Evolutionary conservation across 352 stramenopile genomes (phyloP).

Genomic region (Globisporangium iwayamae): DNA sequence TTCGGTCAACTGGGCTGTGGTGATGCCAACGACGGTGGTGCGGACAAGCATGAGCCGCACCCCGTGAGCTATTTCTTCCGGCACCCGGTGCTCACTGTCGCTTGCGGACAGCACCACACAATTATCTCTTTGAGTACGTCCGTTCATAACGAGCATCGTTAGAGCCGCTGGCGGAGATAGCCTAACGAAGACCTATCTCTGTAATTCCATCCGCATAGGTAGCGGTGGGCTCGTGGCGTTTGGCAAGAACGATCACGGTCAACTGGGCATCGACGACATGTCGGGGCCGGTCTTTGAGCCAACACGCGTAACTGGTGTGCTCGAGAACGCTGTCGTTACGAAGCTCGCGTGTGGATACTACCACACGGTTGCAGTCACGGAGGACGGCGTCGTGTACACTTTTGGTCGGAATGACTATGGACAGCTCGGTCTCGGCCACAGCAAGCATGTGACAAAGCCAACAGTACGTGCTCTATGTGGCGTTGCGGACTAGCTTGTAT

Average conservation of each 20-base stretch:
- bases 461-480: slow-evolving; percentile 27
- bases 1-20: slow-evolving; percentile 89
- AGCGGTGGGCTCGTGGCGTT: slow-evolving; percentile 77
- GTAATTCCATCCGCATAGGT: slow-evolving; percentile 13
- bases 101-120: slow-evolving; percentile 90
- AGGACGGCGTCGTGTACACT: slow-evolving; percentile 66
- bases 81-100: slow-evolving; percentile 60
- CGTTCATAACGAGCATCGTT: background rate
- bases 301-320: slow-evolving; percentile 32
- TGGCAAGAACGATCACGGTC: slow-evolving; percentile 92
- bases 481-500: background rate
- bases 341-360: slow-evolving; percentile 91
- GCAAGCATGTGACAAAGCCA: slow-evolving; percentile 48
- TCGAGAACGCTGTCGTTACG: slow-evolving; percentile 65
- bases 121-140: slow-evolving; percentile 53
- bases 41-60: slow-evolving; percentile 65
- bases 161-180: background rate
- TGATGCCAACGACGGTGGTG: slow-evolving; percentile 11
- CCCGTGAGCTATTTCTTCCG: slow-evolving; percentile 48
- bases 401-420: slow-evolving; percentile 94
- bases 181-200: background rate
- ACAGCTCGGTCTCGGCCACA: slow-evolving; percentile 90
- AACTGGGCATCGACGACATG: slow-evolving; percentile 73
- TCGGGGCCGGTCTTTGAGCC: slow-evolving; percentile 49
- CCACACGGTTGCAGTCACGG: slow-evolving; percentile 81